A percentile compares a stretch with the other conserved stretches of the same genome.
Evolutionary conservation across 306 rosid genomes (phyloP).

Genomic region (Mucuna pruriens): DNA sequence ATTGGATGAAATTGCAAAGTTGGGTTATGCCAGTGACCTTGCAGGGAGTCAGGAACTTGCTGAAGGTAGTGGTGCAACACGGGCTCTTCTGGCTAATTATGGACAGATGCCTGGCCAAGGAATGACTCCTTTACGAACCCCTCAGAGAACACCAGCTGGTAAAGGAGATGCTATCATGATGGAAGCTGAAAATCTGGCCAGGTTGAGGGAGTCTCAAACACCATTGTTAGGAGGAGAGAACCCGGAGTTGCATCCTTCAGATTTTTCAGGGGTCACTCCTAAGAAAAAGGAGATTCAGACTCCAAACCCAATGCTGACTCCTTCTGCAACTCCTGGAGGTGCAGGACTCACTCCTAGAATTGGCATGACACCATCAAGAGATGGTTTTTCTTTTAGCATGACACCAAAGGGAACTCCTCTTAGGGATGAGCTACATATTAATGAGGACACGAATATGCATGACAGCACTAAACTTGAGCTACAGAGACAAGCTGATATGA

Average conservation of each 20-base stretch:
- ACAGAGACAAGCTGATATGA: slow-evolving; percentile 71
- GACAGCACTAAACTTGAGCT: slow-evolving; percentile 69
- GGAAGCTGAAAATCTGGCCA: slow-evolving; percentile 94
- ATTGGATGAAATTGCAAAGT: slow-evolving; percentile 90
- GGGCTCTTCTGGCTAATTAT: slow-evolving; percentile 84
- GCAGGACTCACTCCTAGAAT: slow-evolving; percentile 74
- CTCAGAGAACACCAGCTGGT: slow-evolving; percentile 90
- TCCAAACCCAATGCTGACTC: slow-evolving; percentile 84
- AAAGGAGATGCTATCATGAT: slow-evolving; percentile 94
- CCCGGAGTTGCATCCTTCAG: slow-evolving; percentile 90
- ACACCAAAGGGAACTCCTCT: slow-evolving; percentile 86
- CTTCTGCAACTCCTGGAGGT: slow-evolving; percentile 86
- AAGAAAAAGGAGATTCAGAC: slow-evolving; percentile 79
- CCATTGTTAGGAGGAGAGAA: slow-evolving; percentile 92
- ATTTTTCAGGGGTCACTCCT: slow-evolving; percentile 95
- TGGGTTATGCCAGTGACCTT: slow-evolving; percentile 92
- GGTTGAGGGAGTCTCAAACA: slow-evolving; percentile 94
- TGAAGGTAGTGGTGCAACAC: slow-evolving; percentile 86
- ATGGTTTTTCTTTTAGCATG: slow-evolving; percentile 69
- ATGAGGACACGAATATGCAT: slow-evolving; percentile 71
- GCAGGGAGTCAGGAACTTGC: slow-evolving; percentile 72
- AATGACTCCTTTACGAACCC: slow-evolving; percentile 80
- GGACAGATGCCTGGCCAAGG: slow-evolving; percentile 78
- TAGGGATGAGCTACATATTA: slow-evolving; percentile 82
- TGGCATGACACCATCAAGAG: slow-evolving; percentile 86